Evolutionary conservation across 2,329 filamentous ascomycete species (phyloP).

Genomic region (Aspergillus carbonarius): DNA sequence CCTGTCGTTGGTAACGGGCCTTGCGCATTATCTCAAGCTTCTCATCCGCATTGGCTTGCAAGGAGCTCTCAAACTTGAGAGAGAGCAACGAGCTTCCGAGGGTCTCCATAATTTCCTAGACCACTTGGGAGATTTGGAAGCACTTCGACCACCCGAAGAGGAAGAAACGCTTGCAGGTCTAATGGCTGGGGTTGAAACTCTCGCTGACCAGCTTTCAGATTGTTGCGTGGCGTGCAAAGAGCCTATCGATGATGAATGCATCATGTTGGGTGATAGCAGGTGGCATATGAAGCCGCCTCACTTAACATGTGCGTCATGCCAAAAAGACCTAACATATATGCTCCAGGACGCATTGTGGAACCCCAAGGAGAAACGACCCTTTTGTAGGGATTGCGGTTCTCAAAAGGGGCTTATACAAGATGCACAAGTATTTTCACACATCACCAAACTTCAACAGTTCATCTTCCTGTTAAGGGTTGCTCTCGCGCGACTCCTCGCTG

Average conservation of each 20-base stretch:
- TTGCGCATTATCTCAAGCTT: constrained; percentile 96
- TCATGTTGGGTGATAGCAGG: constrained; percentile 69
- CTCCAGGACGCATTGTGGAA: constrained; percentile 71
- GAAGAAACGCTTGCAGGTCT: constrained; percentile 65
- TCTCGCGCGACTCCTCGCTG: constrained; percentile 82
- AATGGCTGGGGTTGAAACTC: constrained; percentile 62
- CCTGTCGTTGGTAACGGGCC: constrained; percentile 92
- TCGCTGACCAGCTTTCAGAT: constrained; percentile 76
- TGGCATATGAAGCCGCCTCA: constrained; percentile 76
- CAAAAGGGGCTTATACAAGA: constrained; percentile 55
- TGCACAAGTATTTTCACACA: constrained; percentile 64
- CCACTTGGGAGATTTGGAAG: constrained; percentile 80
- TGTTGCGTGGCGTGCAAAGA: constrained; percentile 79
- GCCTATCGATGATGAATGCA: constrained; percentile 92
- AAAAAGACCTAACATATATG: constrained; percentile 67
- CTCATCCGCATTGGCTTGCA: constrained; percentile 96
- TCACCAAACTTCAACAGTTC: constrained; percentile 90
- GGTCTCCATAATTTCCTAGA: constrained; percentile 81
- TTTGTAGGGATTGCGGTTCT: constrained; percentile 66
- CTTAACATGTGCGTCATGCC: constrained; percentile 68
- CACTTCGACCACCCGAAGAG: constrained; percentile 61
- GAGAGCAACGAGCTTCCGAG: constrained; percentile 71
- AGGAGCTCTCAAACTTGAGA: constrained; percentile 85
- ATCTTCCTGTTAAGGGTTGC: constrained; percentile 90
- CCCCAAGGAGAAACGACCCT: constrained; percentile 64